Conservation (phyloP, 306 rosid genomes). For the Cicer arietinum region DNA sequence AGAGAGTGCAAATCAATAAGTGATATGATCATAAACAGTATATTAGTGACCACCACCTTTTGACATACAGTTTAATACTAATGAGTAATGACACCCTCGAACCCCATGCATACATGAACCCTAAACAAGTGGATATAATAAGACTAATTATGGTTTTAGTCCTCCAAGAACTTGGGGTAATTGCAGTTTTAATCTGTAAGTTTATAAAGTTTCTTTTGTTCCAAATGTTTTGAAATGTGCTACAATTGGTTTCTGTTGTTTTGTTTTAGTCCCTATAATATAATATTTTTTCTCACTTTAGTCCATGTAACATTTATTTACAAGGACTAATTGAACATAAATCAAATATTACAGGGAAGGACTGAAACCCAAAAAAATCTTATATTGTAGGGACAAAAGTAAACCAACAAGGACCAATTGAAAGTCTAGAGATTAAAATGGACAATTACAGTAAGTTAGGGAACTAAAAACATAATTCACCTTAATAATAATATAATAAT, state of each 20-base stretch:
- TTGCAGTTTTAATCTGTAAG: neutral
- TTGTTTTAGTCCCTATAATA: neutral
- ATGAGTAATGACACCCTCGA: constrained; percentile 8
- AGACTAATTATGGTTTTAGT: neutral
- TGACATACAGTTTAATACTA: constrained; percentile 9
- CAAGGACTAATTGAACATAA: neutral
- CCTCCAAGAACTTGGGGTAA: neutral
- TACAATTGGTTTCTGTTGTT: neutral
- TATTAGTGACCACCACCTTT: constrained; percentile 6
- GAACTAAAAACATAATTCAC: neutral
- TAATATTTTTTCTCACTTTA: neutral
- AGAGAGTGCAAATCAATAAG: constrained; percentile 31
- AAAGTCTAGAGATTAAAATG: neutral
- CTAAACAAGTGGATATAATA: neutral
- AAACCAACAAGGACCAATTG: neutral
- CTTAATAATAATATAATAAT: neutral
- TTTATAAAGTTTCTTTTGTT: neutral
- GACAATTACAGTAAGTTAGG: neutral
- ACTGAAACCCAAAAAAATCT: neutral
- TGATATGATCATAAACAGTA: constrained; percentile 35
- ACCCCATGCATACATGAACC: constrained; percentile 22
- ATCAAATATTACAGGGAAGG: neutral
- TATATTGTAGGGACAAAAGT: neutral
- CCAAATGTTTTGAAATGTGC: neutral
- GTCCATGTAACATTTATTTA: neutral